Conservation (phyloP, 2,329 filamentous ascomycete genomes). For the Paraphaeosphaeria minitans region DNA sequence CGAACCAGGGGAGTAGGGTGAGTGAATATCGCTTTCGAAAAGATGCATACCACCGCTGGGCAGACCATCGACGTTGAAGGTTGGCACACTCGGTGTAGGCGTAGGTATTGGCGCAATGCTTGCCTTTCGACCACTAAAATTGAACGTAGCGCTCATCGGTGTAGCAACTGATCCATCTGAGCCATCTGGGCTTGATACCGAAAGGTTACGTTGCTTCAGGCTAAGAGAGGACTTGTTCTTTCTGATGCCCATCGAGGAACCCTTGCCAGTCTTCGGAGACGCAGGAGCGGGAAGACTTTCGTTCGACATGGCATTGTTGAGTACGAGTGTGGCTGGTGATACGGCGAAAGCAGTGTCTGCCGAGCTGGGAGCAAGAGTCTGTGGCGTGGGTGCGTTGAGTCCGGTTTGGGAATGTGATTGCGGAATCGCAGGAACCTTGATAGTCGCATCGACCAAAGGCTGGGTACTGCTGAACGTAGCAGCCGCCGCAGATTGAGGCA, state of each 20-base stretch:
- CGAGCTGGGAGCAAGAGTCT: conserved; percentile 46
- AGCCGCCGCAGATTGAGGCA: conserved; percentile 45
- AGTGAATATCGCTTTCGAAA: conserved; percentile 83
- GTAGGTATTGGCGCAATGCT: conserved; percentile 66
- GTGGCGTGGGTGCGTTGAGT: conserved; percentile 39
- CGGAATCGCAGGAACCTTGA: conserved; percentile 41
- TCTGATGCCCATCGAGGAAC: conserved; percentile 43
- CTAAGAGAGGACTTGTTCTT: conserved; percentile 64
- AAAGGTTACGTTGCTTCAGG: conserved; percentile 75
- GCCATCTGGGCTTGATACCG: conserved; percentile 63
- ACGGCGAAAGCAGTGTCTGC: conserved; percentile 50
- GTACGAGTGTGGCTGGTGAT: conserved; percentile 44
- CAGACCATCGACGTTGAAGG: conserved; percentile 63
- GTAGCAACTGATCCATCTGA: conserved; percentile 75
- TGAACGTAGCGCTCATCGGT: conserved; percentile 72
- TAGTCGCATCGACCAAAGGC: conserved; percentile 32
- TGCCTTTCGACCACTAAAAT: conserved; percentile 53
- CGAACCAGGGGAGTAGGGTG: conserved; percentile 66
- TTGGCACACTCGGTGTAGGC: conserved; percentile 69
- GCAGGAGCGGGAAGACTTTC: conserved; percentile 48
- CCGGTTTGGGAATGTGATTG: conserved; percentile 30
- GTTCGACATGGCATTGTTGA: conserved; percentile 49
- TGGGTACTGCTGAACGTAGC: conserved; percentile 34
- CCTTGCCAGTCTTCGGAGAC: conserved; percentile 43
- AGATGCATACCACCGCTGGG: conserved; percentile 74